Evolutionary conservation across 2,329 filamentous ascomycete genomes (phyloP), one percentile per base, ranked within the genome.

Genomic region (Neofusicoccum umdonicola): DNA sequence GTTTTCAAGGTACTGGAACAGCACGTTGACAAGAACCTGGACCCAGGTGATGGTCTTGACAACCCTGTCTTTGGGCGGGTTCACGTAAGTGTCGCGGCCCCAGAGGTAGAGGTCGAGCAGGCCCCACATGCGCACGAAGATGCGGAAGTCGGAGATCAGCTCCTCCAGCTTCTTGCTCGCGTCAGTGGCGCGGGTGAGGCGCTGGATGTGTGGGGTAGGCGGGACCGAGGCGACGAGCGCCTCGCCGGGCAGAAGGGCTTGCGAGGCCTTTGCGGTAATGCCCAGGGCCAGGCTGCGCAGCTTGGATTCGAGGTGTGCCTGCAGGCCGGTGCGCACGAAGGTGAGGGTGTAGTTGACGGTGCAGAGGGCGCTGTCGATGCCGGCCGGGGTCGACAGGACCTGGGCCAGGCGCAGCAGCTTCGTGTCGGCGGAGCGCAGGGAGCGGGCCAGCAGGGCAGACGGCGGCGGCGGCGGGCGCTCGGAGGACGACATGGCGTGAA

Each of bases 1-100:
- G 78, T 97, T 97, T 81, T 99, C 95, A 45, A 94, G 83, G 1
- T 86, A 79, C 78, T 97, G 93, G 80, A 90, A 96, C 9, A 81
- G 74, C 9, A 90, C 78, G 75, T 90, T 90, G 11, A 87, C 83
- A 11, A 83, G 68, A 19, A 97, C 85, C 76, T 95, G 90, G 6
- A 85, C 80, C 76, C 87, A 89, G 22, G 86, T 85, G 51, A 97
- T 79, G 0, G 67, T 67, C 62, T 69, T 70, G 54, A 72, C 63
- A 41, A 67, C 62, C 57, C 70, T 73, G 11, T 77, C 71, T 34
- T 73, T 73, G 19, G 74, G 52, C 12, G 73, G 63, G 73, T 76
- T 63, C 1, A 65, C 58, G 61, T 72, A 80, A 9, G 73, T 74
- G 4, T 68, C 69, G 67, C 85, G 83, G 15, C 83, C 87, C 82